A percentile compares a stretch with the other conserved stretches of the same genome.
Conservation (phyloP, 2,329 filamentous ascomycete genomes). For the Dryadomyces quercus-mongolicae region DNA sequence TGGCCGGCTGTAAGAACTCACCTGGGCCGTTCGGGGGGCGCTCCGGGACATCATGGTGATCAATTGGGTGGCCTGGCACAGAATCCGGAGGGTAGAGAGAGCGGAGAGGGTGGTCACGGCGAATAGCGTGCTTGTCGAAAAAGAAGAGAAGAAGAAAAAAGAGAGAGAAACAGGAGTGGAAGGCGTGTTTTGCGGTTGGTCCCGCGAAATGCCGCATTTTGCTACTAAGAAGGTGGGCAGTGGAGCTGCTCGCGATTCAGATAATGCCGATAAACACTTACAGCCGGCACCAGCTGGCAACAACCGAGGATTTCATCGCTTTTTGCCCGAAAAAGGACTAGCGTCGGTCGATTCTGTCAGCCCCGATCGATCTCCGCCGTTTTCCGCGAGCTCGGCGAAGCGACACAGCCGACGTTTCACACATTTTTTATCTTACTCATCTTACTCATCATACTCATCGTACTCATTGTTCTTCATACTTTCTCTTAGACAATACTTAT, state of each 20-base stretch:
- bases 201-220: constrained; percentile 8
- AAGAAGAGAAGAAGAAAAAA: background rate
- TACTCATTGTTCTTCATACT: background rate
- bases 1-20: constrained; percentile 22
- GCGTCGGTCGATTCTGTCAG: constrained; percentile 7
- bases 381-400: constrained; percentile 7
- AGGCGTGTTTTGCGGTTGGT: constrained; percentile 3
- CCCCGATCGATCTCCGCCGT: constrained; percentile 12
- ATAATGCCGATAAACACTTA: background rate
- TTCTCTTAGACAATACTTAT: too few species aligned
- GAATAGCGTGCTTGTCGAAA: background rate
- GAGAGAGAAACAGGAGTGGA: background rate
- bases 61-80: constrained; percentile 10
- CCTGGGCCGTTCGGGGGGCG: constrained; percentile 44
- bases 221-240: background rate
- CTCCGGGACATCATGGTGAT: constrained; percentile 46
- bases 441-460: background rate
- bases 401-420: background rate
- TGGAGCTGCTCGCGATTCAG: background rate
- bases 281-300: constrained; percentile 4
- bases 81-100: background rate
- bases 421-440: too few species aligned
- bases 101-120: background rate
- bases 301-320: background rate
- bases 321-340: background rate